Evolutionary conservation across 1,284 basidiomycete genomes (phyloP).

Genomic region (Kwoniella shivajii): DNA sequence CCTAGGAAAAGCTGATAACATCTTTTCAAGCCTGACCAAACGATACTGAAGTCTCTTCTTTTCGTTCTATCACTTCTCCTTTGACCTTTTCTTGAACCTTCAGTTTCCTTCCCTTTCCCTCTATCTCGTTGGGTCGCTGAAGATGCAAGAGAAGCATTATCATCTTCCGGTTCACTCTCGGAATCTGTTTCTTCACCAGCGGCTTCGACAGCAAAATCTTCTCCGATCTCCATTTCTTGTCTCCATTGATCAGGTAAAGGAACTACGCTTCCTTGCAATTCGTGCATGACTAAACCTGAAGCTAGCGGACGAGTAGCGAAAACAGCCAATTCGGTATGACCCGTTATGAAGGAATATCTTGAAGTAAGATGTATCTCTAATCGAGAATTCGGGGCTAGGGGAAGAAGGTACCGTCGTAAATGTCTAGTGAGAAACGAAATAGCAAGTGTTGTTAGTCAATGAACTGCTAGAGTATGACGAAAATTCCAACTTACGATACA

Average conservation of each 20-base stretch:
- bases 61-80: slow-evolving; percentile 41
- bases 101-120: slow-evolving; percentile 16
- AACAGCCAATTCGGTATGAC: slow-evolving; percentile 50
- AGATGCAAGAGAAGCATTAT: slow-evolving; percentile 15
- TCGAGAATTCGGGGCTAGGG: slow-evolving; percentile 42
- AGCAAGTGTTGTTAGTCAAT: neutral
- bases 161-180: slow-evolving; percentile 27
- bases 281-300: slow-evolving; percentile 33
- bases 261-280: slow-evolving; percentile 48
- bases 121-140: slow-evolving; percentile 11
- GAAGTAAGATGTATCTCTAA: slow-evolving; percentile 50
- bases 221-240: slow-evolving; percentile 44
- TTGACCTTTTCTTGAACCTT: slow-evolving; percentile 18
- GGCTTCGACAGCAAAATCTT: slow-evolving; percentile 36
- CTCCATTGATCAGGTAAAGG: slow-evolving; percentile 47
- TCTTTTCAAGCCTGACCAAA: slow-evolving; percentile 45
- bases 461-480: neutral
- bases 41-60: slow-evolving; percentile 51
- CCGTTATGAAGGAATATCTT: slow-evolving; percentile 45
- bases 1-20: slow-evolving; percentile 52
- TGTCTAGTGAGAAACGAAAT: slow-evolving; percentile 28
- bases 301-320: slow-evolving; percentile 43
- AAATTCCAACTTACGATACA: slow-evolving; percentile 32
- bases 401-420: slow-evolving; percentile 45
- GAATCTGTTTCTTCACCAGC: slow-evolving; percentile 33